A percentile compares a stretch with the other conserved stretches of the same genome.
phyloP scores from a whole-genome alignment of 2,329 filamentous ascomycete species.

The Exophiala sp. region DNA sequence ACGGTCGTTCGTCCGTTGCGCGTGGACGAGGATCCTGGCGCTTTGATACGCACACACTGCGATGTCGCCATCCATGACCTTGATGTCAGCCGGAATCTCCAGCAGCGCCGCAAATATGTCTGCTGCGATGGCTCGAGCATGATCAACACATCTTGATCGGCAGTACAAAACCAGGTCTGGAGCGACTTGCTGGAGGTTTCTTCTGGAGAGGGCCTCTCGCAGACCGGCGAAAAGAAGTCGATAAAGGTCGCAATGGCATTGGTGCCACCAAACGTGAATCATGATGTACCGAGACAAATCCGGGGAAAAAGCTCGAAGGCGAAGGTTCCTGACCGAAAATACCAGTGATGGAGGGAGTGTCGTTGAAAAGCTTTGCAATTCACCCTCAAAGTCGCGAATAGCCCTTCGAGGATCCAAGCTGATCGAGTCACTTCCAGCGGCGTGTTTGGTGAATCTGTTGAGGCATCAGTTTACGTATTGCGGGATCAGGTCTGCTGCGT shows the following conservation, averaged over 20 bases:
- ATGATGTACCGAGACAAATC: conserved; percentile 5
- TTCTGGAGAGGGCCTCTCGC: not conserved
- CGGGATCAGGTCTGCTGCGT: no score
- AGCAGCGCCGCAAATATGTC: no score
- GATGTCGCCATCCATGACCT: no score
- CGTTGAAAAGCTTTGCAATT: conserved; percentile 2
- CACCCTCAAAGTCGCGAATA: not conserved
- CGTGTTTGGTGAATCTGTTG: no score
- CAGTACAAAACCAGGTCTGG: not conserved
- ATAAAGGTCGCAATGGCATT: conserved; percentile 15
- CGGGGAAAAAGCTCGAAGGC: conserved; percentile 7
- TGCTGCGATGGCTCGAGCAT: no score
- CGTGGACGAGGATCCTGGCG: no score
- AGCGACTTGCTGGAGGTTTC: not conserved
- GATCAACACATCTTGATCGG: not conserved
- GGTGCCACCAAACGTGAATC: conserved; percentile 17
- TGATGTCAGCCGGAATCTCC: no score
- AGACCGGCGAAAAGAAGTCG: conserved; percentile 5
- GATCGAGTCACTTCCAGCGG: not conserved
- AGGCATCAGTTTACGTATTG: no score
- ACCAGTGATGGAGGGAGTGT: conserved; percentile 3
- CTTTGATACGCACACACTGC: no score
- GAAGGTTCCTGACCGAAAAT: conserved; percentile 11
- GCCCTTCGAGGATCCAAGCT: not conserved
- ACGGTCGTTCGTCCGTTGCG: no score